Evolutionary conservation across 176 grass and related monocot genomes (phyloP).

Genomic region (Musa itinerans): DNA sequence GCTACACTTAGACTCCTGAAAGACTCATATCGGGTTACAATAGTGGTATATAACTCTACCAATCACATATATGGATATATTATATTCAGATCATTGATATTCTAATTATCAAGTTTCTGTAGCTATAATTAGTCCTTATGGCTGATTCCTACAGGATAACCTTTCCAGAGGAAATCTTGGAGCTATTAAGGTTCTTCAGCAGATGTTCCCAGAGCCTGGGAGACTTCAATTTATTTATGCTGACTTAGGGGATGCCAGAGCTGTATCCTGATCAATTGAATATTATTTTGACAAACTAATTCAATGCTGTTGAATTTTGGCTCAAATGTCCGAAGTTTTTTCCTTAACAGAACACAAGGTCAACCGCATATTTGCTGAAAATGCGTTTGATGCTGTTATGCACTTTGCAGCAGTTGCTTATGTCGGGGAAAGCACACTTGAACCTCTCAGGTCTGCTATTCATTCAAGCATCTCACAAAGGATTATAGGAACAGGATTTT

Average conservation of each 20-base stretch:
- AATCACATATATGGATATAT: background rate
- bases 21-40: conserved; percentile 84
- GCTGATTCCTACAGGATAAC: conserved; percentile 60
- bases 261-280: conserved; percentile 49
- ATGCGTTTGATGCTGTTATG: conserved; percentile 96
- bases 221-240: conserved; percentile 98
- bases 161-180: conserved; percentile 96
- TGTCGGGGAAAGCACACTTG: conserved; percentile 92
- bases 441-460: conserved; percentile 72
- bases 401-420: conserved; percentile 98
- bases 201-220: conserved; percentile 67
- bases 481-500: background rate
- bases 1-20: conserved; percentile 88
- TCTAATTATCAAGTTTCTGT: background rate
- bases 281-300: background rate
- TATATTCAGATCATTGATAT: background rate
- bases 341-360: conserved; percentile 44
- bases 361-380: conserved; percentile 86
- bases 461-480: background rate
- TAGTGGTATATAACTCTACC: conserved; percentile 68
- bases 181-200: conserved; percentile 68
- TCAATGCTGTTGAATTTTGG: background rate
- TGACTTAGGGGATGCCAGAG: conserved; percentile 83
- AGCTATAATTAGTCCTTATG: background rate
- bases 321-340: background rate